Evolutionary conservation across 805 yeast species (phyloP), one percentile per base, ranked within the genome.

Genomic region (Sugiyamaella qingdaonensis): DNA sequence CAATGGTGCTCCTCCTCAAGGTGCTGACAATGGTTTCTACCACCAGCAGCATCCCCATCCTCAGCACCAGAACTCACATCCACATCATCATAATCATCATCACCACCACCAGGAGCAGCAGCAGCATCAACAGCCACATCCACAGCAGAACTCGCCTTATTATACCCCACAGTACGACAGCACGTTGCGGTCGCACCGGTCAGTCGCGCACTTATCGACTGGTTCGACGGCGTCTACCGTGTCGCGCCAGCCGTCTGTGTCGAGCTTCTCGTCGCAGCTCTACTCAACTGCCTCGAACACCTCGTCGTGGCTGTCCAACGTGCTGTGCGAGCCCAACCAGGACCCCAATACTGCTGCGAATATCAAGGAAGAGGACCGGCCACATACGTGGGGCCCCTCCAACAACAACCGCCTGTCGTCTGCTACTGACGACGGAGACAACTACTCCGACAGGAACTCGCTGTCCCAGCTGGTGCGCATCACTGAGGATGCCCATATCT

Each of bases 321-420:
- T 61, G 37, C 54, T 63, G 39, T 55, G 56, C 45, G 56, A 55
- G n/a, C 51, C 52, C n/a, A 29, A 31, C 32, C 42, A 36, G 18
- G 46, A 48, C 18, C 52, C 57, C 10, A 46, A 49, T 29, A 43
- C 36, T 14, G 50, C 33, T 11, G 29, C 43, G 2, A 16, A 43
- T n/a, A 21, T 41, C n/a, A 32, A 24, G 33, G 64, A 50, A 27
- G 65, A 63, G 36, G 63, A 61, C 19, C 51, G 66, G 9, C 67
- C 67, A 2, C 61, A 59, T 43, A 63, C 67, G 4, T 63, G 67
- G 67, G 65, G 66, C 18, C 65, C 65, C 2, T 52, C 61, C n/a
- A 53, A 59, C 36, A 53, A 54, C 41, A 54, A 58, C 48, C 53
- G 62, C 14, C 53, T 49, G 18, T 61, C 63, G 14, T 53, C 57